Percentiles rank a stretch among this genome's conserved stretches.
phyloP scores from a whole-genome alignment of 2,329 filamentous ascomycete genomes.

The Blumeria hordei region DNA sequence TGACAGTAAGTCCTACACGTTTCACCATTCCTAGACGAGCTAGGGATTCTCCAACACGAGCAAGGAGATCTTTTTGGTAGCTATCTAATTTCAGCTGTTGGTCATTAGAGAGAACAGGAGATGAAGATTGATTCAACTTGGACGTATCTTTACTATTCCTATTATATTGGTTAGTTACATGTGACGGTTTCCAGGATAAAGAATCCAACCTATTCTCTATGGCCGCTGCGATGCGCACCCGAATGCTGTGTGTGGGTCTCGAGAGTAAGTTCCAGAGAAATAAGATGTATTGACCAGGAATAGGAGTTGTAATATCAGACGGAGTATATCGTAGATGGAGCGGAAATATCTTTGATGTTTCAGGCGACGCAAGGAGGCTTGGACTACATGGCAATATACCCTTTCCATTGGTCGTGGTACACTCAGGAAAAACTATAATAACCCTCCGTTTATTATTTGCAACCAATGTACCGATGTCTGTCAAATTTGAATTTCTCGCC shows the following conservation, averaged over 20 bases:
- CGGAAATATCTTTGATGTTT: slow-evolving; percentile 60
- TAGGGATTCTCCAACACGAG: slow-evolving; percentile 61
- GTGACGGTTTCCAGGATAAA: neutral
- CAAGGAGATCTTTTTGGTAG: slow-evolving; percentile 47
- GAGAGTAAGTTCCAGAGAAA: slow-evolving; percentile 78
- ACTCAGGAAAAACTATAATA: slow-evolving; percentile 79
- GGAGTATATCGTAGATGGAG: slow-evolving; percentile 77
- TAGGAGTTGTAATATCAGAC: slow-evolving; percentile 69
- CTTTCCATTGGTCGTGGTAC: slow-evolving; percentile 78
- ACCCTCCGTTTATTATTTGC: slow-evolving; percentile 45
- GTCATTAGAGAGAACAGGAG: slow-evolving; percentile 4
- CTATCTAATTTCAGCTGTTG: slow-evolving; percentile 7
- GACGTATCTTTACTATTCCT: slow-evolving; percentile 11
- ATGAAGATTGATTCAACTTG: neutral
- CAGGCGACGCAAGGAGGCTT: slow-evolving; percentile 42
- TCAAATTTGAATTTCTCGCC: slow-evolving; percentile 23
- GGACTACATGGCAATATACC: slow-evolving; percentile 70
- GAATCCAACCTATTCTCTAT: slow-evolving; percentile 26
- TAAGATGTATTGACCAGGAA: slow-evolving; percentile 45
- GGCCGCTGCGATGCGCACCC: slow-evolving; percentile 68
- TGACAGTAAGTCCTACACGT: slow-evolving; percentile 60
- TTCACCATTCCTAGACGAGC: slow-evolving; percentile 75
- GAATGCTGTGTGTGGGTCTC: slow-evolving; percentile 66
- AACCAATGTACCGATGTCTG: slow-evolving; percentile 38
- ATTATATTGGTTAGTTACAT: no score